Evolutionary conservation across 805 yeast species (phyloP), one percentile per base, ranked within the genome.

Genomic region (Lipomyces sp.): DNA sequence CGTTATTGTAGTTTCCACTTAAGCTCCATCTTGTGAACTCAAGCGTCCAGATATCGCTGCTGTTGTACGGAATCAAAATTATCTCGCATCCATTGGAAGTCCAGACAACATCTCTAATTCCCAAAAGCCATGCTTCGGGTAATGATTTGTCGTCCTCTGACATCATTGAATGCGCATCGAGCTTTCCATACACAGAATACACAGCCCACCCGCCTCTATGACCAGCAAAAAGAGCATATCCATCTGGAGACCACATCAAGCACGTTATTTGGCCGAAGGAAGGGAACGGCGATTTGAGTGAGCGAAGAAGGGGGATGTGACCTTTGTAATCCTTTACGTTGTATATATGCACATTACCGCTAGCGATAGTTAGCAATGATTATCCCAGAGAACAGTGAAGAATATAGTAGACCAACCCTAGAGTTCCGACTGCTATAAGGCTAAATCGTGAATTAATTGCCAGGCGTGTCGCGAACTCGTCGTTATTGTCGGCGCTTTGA

Each of bases 131-230:
- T 2, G 44, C 46, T 32, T 55, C 57, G 31, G 40, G 45, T 29
- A 21, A 41, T 2, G 18, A 14, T 16, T 32, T 43, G 21, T 21
- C 34, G 33, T 55, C 54, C 16, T 53, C 69, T 45, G 61, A 46
- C 21, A 59, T 55, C 53, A 67, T 69, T 4, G 79, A 68, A 8
- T 75, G 69, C 38, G 73, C 71, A 32, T 66, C 69, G 34, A 72
- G 62, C 57, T 75, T 73, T 1, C 83, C 83, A 32, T 76, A 67
- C 14, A 70, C 70, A 2, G 82, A 75, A 53, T 68, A 70, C 23
- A 75, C 51, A 42, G 70, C 71, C 81, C 81, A 79, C 4, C 81
- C 81, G 38, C 65, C 65, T 47, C 61, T 50, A 62, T 58, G 62
- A 44, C 70, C 64, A 18, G 61, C 63, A 64, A 66, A 49, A 28